Conservation (phyloP, 208 protist species). For the Acanthamoeba lugdunensis region DNA sequence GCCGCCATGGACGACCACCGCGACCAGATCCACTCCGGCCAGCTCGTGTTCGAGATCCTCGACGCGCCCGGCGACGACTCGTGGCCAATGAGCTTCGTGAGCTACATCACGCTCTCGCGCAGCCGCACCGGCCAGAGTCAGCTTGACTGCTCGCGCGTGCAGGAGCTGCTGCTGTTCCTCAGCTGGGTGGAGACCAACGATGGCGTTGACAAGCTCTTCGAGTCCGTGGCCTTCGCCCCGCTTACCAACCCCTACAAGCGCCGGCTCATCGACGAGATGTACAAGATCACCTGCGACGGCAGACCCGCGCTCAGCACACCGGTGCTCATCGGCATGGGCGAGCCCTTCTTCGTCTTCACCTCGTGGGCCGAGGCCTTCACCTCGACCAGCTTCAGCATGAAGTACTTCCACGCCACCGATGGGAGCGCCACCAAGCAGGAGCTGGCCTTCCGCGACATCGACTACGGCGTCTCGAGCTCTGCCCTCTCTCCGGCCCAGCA, state of each 20-base stretch:
- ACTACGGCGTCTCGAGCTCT: neutral
- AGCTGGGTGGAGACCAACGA: slow-evolving; percentile 6
- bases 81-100: slow-evolving; percentile 10
- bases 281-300: slow-evolving; percentile 18
- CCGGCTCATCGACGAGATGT: slow-evolving; percentile 9
- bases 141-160: neutral
- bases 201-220: neutral
- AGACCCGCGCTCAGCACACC: neutral
- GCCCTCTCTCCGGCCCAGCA: neutral
- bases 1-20: slow-evolving; percentile 55
- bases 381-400: neutral
- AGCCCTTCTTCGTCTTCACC: neutral
- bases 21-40: neutral
- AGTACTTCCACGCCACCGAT: neutral
- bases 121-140: neutral
- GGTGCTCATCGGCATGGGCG: slow-evolving; percentile 26
- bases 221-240: neutral
- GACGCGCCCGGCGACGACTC: neutral
- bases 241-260: neutral
- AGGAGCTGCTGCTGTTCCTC: neutral
- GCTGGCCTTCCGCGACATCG: neutral
- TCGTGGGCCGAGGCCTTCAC: neutral
- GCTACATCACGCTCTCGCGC: slow-evolving; percentile 11
- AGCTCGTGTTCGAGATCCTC: neutral
- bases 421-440: neutral